Conservation (phyloP, 345 rosid species). For the Eucalyptus brandiana region DNA sequence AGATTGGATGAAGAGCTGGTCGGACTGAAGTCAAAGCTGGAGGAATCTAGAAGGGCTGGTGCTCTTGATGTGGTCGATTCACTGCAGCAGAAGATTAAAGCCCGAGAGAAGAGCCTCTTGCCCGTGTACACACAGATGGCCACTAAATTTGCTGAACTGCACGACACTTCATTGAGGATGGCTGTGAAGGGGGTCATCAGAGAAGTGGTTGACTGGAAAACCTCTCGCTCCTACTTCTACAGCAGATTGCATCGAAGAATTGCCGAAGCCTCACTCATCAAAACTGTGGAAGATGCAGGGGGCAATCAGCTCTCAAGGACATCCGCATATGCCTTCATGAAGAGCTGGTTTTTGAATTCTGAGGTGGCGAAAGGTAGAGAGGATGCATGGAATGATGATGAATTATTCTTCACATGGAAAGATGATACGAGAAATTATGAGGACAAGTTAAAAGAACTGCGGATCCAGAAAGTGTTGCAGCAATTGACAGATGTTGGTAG, state of each 20-base stretch:
- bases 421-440: conserved; percentile 42
- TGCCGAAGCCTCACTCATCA: conserved; percentile 61
- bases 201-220: conserved; percentile 80
- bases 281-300: conserved; percentile 46
- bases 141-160: conserved; percentile 92
- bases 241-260: conserved; percentile 66
- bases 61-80: conserved; percentile 25
- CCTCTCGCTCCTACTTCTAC: conserved; percentile 62
- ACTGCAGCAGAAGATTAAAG: conserved; percentile 58
- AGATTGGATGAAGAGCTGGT: conserved; percentile 79
- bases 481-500: conserved; percentile 58
- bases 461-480: conserved; percentile 62
- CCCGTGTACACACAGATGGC: conserved; percentile 89
- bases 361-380: conserved; percentile 33
- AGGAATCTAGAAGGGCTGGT: conserved; percentile 51
- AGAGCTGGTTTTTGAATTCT: conserved; percentile 74
- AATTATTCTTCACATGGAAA: conserved; percentile 82
- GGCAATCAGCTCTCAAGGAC: conserved; percentile 56
- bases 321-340: conserved; percentile 54
- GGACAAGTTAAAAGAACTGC: conserved; percentile 53
- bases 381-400: conserved; percentile 72
- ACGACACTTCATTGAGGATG: conserved; percentile 90
- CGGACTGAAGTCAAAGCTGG: conserved; percentile 46
- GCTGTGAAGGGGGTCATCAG: conserved; percentile 89
- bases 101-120: conserved; percentile 80